Conservation (phyloP, 768 basidiomycete genomes). For the Candolleomyces aberdarensis region DNA sequence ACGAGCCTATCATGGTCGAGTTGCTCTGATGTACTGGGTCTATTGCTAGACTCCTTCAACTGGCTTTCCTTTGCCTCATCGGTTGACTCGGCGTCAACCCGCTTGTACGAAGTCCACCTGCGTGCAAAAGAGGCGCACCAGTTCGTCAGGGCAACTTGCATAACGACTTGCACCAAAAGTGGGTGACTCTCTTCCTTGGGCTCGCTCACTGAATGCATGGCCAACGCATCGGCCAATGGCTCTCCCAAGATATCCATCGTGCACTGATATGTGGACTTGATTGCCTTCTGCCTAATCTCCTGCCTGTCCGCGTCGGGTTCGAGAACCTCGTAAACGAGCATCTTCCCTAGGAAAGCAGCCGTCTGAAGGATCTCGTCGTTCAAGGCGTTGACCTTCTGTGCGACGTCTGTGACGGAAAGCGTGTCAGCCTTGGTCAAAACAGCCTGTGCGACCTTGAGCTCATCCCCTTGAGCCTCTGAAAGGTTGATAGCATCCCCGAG, state of each 20-base stretch:
- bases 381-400: slow-evolving; percentile 36
- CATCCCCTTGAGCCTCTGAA: slow-evolving; percentile 37
- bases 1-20: slow-evolving; percentile 16
- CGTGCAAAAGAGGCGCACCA: not conserved
- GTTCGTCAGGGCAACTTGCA: slow-evolving; percentile 1
- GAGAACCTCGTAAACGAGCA: slow-evolving; percentile 23
- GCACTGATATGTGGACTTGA: slow-evolving; percentile 8
- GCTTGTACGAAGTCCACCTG: not conserved
- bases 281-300: not conserved
- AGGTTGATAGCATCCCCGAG: slow-evolving; percentile 19
- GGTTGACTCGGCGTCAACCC: not conserved
- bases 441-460: slow-evolving; percentile 45
- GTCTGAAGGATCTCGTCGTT: slow-evolving; percentile 50
- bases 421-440: slow-evolving; percentile 41
- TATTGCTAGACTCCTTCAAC: slow-evolving; percentile 5
- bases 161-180: slow-evolving; percentile 5
- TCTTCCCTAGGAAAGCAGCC: slow-evolving; percentile 43
- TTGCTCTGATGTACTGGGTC: slow-evolving; percentile 15
- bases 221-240: not conserved
- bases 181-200: not conserved
- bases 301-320: slow-evolving; percentile 3
- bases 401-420: slow-evolving; percentile 44
- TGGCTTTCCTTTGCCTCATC: not conserved
- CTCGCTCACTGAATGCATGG: not conserved
- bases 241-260: slow-evolving; percentile 23